phyloP scores from a whole-genome alignment of 2,329 filamentous ascomycete genomes.

The Monosporascus sp. region DNA sequence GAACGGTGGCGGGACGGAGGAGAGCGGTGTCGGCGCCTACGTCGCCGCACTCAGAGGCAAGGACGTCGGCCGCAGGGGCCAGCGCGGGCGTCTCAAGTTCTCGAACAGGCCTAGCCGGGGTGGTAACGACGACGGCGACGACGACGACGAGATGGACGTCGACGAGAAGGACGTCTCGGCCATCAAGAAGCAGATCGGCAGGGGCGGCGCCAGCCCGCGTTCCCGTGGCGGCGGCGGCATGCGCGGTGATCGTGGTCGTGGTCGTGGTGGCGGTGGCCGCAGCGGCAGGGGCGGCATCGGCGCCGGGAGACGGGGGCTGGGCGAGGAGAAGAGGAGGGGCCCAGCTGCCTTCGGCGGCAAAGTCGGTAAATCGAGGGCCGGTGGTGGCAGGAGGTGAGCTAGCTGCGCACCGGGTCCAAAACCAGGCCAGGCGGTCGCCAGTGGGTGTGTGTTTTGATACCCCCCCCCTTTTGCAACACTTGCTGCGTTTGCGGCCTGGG shows the following conservation, averaged over 20 bases:
- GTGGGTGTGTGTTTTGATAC: not conserved
- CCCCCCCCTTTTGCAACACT: not conserved
- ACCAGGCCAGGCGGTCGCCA: not conserved
- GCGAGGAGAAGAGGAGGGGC: constrained; percentile 43
- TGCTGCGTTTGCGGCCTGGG: too few species aligned
- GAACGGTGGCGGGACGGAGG: constrained; percentile 33
- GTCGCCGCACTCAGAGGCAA: constrained; percentile 64
- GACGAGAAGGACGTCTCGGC: constrained; percentile 42
- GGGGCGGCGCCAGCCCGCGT: constrained; percentile 16
- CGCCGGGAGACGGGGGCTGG: constrained; percentile 45
- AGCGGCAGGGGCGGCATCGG: constrained; percentile 32
- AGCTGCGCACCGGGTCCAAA: too few species aligned
- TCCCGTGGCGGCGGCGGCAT: not conserved
- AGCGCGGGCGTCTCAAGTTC: constrained; percentile 66
- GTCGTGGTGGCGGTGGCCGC: constrained; percentile 20
- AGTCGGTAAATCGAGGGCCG: constrained; percentile 35
- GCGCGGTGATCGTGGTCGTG: constrained; percentile 13
- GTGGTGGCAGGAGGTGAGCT: constrained; percentile 21
- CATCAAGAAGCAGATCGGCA: constrained; percentile 44
- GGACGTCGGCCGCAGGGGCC: constrained; percentile 58
- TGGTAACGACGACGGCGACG: constrained; percentile 38
- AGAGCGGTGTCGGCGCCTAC: constrained; percentile 61
- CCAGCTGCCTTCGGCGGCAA: constrained; percentile 26
- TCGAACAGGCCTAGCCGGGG: constrained; percentile 53
- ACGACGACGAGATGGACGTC: constrained; percentile 48